These are phyloP conservation scores for Calocybe indica DNA, from an alignment of 768 basidiomycete genomes.

Conservation along the genomic window DNA sequence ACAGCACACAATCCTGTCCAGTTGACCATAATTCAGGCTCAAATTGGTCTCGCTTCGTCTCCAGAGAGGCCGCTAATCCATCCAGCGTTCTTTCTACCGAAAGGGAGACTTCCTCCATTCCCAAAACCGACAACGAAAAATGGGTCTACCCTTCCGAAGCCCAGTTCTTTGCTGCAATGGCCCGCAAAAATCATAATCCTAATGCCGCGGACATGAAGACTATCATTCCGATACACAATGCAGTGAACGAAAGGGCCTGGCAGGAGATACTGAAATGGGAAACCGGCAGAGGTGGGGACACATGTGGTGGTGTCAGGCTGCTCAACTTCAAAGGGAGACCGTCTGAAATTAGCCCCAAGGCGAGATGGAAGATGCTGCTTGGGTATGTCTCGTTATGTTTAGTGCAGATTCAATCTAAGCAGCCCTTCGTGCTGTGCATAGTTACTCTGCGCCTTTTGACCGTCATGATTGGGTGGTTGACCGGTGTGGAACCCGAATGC, in stretches of 20 bases:
- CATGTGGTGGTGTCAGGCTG: slow-evolving; percentile 75
- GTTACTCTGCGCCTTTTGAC: slow-evolving; percentile 93
- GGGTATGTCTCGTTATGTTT: slow-evolving; percentile 53
- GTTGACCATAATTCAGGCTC: slow-evolving; percentile 38
- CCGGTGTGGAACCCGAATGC: slow-evolving; percentile 80
- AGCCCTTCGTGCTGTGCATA: slow-evolving; percentile 20
- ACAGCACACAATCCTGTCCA: slow-evolving; percentile 29
- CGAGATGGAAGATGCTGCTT: slow-evolving; percentile 73
- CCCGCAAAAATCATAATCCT: slow-evolving; percentile 89
- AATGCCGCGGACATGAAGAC: slow-evolving; percentile 87
- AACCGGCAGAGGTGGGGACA: slow-evolving; percentile 69
- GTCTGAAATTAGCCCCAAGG: slow-evolving; percentile 71
- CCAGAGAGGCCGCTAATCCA: slow-evolving; percentile 18
- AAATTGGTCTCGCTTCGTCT: slow-evolving; percentile 38
- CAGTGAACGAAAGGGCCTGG: slow-evolving; percentile 96
- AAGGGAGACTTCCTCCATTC: slow-evolving; percentile 86
- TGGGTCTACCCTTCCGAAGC: slow-evolving; percentile 99
- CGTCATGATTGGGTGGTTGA: slow-evolving; percentile 97
- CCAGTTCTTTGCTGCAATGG: slow-evolving; percentile 98
- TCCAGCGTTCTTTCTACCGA: slow-evolving; percentile 50
- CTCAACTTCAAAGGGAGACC: slow-evolving; percentile 92
- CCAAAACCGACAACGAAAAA: slow-evolving; percentile 59
- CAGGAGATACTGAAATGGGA: slow-evolving; percentile 81
- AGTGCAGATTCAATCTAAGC: neutral
- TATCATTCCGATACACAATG: slow-evolving; percentile 97